Percentiles rank a stretch among this genome's conserved stretches.
phyloP scores from a whole-genome alignment of 2,329 filamentous ascomycete species.

The Raffaelea albimanens region DNA sequence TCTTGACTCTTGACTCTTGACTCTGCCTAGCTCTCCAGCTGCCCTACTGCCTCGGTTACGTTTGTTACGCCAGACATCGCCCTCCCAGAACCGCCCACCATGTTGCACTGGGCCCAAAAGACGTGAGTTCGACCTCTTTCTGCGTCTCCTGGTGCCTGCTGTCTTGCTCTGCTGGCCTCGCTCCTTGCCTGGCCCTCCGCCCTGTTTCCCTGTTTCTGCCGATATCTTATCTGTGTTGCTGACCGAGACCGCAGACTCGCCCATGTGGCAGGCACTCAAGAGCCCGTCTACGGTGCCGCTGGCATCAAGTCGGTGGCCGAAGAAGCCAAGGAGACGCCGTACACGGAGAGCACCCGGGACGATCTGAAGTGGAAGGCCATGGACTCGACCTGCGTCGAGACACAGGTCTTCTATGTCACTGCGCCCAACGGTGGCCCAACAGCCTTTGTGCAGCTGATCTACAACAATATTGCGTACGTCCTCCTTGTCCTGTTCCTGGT shows the following conservation, averaged over 20 bases:
- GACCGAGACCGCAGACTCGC: constrained; percentile 41
- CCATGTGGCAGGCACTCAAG: constrained; percentile 87
- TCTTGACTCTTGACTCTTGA: not conserved
- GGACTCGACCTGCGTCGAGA: constrained; percentile 86
- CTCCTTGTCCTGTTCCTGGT: constrained; percentile 5
- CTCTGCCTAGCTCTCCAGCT: not conserved
- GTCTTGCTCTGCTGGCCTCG: not conserved
- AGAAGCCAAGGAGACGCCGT: constrained; percentile 69
- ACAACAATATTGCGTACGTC: constrained; percentile 88
- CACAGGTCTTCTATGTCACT: constrained; percentile 86
- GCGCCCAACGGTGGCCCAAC: constrained; percentile 63
- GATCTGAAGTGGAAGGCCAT: constrained; percentile 76
- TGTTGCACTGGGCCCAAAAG: constrained; percentile 94
- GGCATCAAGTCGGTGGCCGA: constrained; percentile 80
- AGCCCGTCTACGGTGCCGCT: constrained; percentile 86
- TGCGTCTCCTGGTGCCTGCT: not conserved
- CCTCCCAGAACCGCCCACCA: constrained; percentile 28
- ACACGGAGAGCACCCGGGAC: constrained; percentile 67
- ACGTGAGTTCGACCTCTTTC: constrained; percentile 46
- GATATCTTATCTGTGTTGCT: not conserved
- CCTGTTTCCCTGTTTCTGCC: not conserved
- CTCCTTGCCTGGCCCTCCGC: not conserved
- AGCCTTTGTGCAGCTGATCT: constrained; percentile 83
- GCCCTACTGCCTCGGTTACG: not conserved
- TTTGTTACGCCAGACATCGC: not conserved